Base-by-base conservation (phyloP, 495 filamentous ascomycete genomes). In the Pyrenula massariospora region DNA sequence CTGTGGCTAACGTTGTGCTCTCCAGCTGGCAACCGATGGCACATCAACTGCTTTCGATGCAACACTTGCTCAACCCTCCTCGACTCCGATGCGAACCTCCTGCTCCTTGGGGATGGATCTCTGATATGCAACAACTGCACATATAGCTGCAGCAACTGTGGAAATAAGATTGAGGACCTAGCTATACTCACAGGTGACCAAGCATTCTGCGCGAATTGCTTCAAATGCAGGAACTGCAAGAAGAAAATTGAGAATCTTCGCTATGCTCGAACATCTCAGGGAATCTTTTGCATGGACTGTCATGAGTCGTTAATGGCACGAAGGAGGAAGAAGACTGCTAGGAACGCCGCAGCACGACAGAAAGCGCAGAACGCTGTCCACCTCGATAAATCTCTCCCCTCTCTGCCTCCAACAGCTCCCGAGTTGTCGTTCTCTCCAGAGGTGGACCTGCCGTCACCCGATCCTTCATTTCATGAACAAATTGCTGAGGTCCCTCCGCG, bases 61-160 rank as follows among this genome's bases (percentile, higher is more conserved):
- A 95, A 95, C 68, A 94, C 88, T 54, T 98, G 93, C 78, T 83
- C 82, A 57, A 95, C 91, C 31, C 81, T 97, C 24, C 86, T 99
- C 70, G 94, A 99, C 72, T 96, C 93, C 42, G 94, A 99, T 68
- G 94, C 94, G 60, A 96, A 99, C 68, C 87, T 99, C 36, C 81
- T 99, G 48, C 84, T 99, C 19, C 88, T 99, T 55, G 94, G 93
- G 62, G 94, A 99, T 69, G 94, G 93, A 48, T 96, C 93, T 3
- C 80, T 99, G 56, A 97, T 99, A 59, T 99, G 94, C 77, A 96
- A 95, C 73, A 94, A 95, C 66, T 99, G 94, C 75, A 99, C 94
- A 48, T 99, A 99, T 71, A 96, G 91, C 76, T 99, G 94, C 74
- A 96, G 87, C 68, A 91, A 91, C 49, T 99, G 94, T 68, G 83